Conservation (phyloP, 1,139 yeast species). For the Hansenula sp. region DNA sequence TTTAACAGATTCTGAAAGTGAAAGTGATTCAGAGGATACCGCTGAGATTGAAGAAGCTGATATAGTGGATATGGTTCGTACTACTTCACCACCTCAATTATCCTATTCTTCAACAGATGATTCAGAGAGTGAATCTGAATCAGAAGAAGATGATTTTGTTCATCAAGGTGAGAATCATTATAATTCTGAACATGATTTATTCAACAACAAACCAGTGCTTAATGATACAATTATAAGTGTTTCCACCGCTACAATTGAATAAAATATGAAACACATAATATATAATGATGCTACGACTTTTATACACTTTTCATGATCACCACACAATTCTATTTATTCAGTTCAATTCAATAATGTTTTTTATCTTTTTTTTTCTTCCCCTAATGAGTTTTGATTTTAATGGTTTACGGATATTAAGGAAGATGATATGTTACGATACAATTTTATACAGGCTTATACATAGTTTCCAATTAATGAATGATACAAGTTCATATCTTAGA, state of each 20-base stretch:
- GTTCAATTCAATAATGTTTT: too few relatives aligned
- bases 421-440: too few relatives aligned
- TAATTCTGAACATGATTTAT: not conserved
- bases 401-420: too few relatives aligned
- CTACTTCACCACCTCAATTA: conserved; percentile 1
- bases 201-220: not conserved
- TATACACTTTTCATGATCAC: not conserved
- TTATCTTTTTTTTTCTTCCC: too few relatives aligned
- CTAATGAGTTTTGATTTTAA: too few relatives aligned
- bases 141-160: not conserved
- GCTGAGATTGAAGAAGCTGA: not conserved
- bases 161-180: not conserved
- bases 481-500: too few relatives aligned
- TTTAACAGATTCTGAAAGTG: conserved; percentile 28
- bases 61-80: conserved; percentile 1
- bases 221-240: not conserved
- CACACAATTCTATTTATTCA: too few relatives aligned
- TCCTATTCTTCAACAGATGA: conserved; percentile 2
- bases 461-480: too few relatives aligned
- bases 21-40: conserved; percentile 33
- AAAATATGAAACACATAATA: too few relatives aligned
- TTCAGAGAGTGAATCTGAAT: conserved; percentile 1
- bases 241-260: not conserved
- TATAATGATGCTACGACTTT: not conserved
- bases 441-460: too few relatives aligned